phyloP scores from a whole-genome alignment of 805 yeast genomes.

The Yamadazyma kitorensis region DNA sequence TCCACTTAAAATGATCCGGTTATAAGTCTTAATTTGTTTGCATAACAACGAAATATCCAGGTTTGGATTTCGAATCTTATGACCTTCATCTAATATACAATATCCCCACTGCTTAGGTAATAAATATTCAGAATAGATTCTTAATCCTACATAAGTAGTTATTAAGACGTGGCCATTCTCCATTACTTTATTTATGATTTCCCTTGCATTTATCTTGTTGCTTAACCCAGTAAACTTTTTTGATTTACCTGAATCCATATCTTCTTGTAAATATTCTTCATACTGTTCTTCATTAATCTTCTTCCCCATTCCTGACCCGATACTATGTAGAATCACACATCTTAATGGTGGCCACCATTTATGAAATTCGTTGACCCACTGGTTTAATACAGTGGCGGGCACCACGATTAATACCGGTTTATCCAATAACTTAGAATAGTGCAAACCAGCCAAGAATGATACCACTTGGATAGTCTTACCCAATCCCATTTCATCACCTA shows the following conservation, averaged over 20 bases:
- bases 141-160: constrained; percentile 87
- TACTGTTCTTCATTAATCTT: constrained; percentile 43
- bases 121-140: constrained; percentile 60
- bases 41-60: constrained; percentile 82
- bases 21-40: constrained; percentile 79
- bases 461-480: constrained; percentile 95
- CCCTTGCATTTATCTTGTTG: constrained; percentile 40
- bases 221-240: constrained; percentile 24
- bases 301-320: constrained; percentile 77
- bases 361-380: constrained; percentile 96
- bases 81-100: constrained; percentile 93
- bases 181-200: constrained; percentile 56
- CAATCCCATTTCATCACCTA: constrained; percentile 98
- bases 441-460: constrained; percentile 86
- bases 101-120: constrained; percentile 83
- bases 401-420: constrained; percentile 87
- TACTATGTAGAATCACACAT: constrained; percentile 82
- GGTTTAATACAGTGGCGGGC: constrained; percentile 94
- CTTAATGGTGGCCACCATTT: constrained; percentile 98
- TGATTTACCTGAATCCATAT: constrained; percentile 22
- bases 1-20: constrained; percentile 86
- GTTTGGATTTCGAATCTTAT: constrained; percentile 93
- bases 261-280: constrained; percentile 49
- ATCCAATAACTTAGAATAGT: constrained; percentile 69
- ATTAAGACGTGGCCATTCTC: constrained; percentile 77